phyloP scores from a whole-genome alignment of 1,284 basidiomycete genomes.

The Rhodotorula sp. region DNA sequence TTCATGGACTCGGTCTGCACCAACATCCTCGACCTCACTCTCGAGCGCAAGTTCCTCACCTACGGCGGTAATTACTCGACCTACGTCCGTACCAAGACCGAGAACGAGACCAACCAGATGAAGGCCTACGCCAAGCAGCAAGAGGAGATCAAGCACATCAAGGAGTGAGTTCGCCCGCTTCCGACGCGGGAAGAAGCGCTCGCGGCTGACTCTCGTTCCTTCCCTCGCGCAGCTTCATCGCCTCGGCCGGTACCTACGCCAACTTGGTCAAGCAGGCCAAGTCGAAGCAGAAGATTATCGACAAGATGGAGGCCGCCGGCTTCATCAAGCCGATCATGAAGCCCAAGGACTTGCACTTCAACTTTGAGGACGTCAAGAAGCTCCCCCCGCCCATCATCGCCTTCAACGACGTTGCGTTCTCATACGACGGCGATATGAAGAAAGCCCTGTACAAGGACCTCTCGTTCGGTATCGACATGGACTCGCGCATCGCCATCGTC shows the following conservation, averaged over 20 bases:
- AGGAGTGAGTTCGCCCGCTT: slow-evolving; percentile 62
- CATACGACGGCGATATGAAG: slow-evolving; percentile 82
- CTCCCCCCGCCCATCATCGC: slow-evolving; percentile 97
- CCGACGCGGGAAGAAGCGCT: neutral
- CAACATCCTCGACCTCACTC: slow-evolving; percentile 95
- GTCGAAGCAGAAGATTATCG: slow-evolving; percentile 99
- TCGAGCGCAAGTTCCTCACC: slow-evolving; percentile 65
- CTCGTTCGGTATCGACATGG: slow-evolving; percentile 96
- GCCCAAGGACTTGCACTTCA: slow-evolving; percentile 75
- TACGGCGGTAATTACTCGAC: slow-evolving; percentile 97
- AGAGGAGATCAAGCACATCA: slow-evolving; percentile 96
- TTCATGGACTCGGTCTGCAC: slow-evolving; percentile 98
- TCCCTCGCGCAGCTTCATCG: slow-evolving; percentile 63
- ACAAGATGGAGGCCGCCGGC: slow-evolving; percentile 99
- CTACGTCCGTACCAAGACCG: slow-evolving; percentile 90
- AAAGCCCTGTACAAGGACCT: slow-evolving; percentile 86
- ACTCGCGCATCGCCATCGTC: slow-evolving; percentile 92
- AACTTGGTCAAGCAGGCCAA: slow-evolving; percentile 98
- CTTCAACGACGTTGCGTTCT: slow-evolving; percentile 90
- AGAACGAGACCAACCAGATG: slow-evolving; percentile 99
- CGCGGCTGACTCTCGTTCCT: neutral
- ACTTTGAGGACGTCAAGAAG: slow-evolving; percentile 92
- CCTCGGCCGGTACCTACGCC: slow-evolving; percentile 97
- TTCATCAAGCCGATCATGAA: slow-evolving; percentile 84
- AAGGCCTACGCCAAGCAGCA: slow-evolving; percentile 98